Percentiles rank a stretch among this genome's conserved stretches.
Conservation (phyloP, 2,329 filamentous ascomycete genomes). For the Phyllosticta citribraziliensis region DNA sequence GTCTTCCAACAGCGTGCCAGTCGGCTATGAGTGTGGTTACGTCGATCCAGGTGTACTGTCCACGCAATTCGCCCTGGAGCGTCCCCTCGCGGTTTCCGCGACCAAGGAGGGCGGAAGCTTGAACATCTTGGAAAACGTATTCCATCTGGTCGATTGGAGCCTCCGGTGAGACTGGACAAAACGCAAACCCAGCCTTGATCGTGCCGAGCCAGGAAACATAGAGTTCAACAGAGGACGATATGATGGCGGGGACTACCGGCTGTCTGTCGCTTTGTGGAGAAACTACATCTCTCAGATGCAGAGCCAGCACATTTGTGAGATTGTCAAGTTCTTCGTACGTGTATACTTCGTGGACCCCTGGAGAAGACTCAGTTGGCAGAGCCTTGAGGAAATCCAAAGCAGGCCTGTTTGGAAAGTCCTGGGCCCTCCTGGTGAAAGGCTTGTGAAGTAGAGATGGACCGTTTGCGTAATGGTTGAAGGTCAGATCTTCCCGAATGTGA, state of each 20-base stretch:
- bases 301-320: conserved; percentile 4
- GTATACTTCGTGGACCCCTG: not conserved
- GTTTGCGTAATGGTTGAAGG: not conserved
- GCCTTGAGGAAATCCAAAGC: conserved; percentile 6
- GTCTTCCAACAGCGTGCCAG: conserved; percentile 10
- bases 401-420: conserved; percentile 1
- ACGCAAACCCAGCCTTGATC: conserved; percentile 65
- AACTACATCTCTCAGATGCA: not conserved
- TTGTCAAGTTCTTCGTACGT: conserved; percentile 7
- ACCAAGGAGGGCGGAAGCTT: conserved; percentile 2
- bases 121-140: conserved; percentile 9
- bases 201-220: conserved; percentile 67
- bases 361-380: not conserved
- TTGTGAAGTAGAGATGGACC: conserved; percentile 2
- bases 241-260: conserved; percentile 1
- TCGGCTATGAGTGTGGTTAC: not conserved
- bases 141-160: conserved; percentile 48
- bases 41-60: conserved; percentile 1
- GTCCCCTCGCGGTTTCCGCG: not conserved
- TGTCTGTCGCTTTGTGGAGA: not conserved
- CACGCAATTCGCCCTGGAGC: conserved; percentile 22
- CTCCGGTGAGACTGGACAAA: conserved; percentile 69
- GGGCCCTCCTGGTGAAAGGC: conserved; percentile 1
- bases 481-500: not conserved
- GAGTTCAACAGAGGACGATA: conserved; percentile 45